These are phyloP conservation scores for Lophiostoma macrostomum DNA, from an alignment of 495 filamentous ascomycete genomes.

Conservation along the genomic window DNA sequence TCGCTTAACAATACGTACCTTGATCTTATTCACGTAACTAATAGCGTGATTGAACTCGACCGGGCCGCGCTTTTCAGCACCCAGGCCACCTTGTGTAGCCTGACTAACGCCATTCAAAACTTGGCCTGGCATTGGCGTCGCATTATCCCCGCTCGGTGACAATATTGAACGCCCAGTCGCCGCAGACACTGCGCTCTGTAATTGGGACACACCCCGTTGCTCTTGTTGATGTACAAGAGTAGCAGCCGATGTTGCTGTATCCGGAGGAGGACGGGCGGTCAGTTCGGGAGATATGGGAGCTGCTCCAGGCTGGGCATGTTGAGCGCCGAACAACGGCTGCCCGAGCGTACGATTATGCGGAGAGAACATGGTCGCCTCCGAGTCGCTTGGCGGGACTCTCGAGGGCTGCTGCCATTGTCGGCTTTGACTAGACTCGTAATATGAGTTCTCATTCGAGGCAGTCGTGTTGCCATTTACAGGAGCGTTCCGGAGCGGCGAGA, in stretches of 20 bases:
- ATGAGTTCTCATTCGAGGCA: conserved; percentile 20
- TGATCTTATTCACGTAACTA: conserved; percentile 99
- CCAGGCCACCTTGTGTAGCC: conserved; percentile 54
- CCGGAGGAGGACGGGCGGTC: conserved; percentile 43
- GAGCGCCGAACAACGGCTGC: conserved; percentile 37
- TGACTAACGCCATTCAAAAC: conserved; percentile 43
- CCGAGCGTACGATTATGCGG: conserved; percentile 36
- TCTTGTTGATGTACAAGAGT: conserved; percentile 70
- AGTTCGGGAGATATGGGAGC: conserved; percentile 45
- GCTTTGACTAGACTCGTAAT: conserved; percentile 27
- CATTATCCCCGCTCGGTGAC: conserved; percentile 40
- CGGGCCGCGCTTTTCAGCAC: conserved; percentile 80
- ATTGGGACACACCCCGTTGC: conserved; percentile 74
- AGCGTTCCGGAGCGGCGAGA: conserved; percentile 46
- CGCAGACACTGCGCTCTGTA: conserved; percentile 68
- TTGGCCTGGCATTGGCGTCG: conserved; percentile 47
- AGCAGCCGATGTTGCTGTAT: conserved; percentile 46
- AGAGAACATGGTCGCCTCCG: conserved; percentile 36
- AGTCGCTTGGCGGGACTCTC: conserved; percentile 18
- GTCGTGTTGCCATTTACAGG: conserved; percentile 28
- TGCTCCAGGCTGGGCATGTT: conserved; percentile 27
- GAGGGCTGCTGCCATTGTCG: conserved; percentile 25
- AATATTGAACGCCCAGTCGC: conserved; percentile 49
- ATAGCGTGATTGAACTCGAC: conserved; percentile 99
- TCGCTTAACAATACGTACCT: conserved; percentile 55